These are phyloP conservation scores for Pezicula rhizophila DNA, from an alignment of 2,329 filamentous ascomycete species.

Conservation along the genomic window DNA sequence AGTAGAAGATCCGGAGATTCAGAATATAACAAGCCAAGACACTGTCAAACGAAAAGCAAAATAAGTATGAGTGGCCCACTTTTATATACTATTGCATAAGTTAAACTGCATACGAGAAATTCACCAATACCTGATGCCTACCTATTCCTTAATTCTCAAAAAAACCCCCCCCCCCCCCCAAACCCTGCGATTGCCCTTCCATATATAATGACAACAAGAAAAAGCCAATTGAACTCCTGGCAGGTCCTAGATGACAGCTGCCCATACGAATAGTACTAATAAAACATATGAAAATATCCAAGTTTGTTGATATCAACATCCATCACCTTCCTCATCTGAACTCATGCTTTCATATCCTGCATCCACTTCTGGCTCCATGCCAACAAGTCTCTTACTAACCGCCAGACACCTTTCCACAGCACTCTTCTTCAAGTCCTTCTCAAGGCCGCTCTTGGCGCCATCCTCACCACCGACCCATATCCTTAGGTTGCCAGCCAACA, in stretches of 20 bases:
- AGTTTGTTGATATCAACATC: slow-evolving; percentile 17
- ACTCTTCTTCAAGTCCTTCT: slow-evolving; percentile 42
- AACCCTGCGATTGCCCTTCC: no score
- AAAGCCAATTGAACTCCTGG: no score
- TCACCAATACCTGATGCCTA: no score
- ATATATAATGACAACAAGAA: no score
- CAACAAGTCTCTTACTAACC: slow-evolving; percentile 50
- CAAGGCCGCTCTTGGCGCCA: slow-evolving; percentile 46
- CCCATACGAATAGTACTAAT: not conserved
- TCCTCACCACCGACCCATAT: slow-evolving; percentile 53
- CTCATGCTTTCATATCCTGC: slow-evolving; percentile 54
- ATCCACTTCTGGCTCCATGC: slow-evolving; percentile 50
- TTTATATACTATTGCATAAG: no score
- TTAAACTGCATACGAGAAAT: no score
- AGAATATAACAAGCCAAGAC: no score
- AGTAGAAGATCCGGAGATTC: no score
- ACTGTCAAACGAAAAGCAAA: no score
- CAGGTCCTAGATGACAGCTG: not conserved
- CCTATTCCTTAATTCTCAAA: no score
- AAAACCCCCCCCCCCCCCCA: no score
- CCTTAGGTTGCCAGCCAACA: slow-evolving; percentile 49
- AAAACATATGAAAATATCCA: slow-evolving; percentile 1
- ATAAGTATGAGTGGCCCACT: no score
- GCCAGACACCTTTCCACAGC: slow-evolving; percentile 50
- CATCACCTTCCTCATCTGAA: slow-evolving; percentile 29